Evolutionary conservation across 2,329 filamentous ascomycete species (phyloP).

Genomic region (Phyllosticta citribraziliensis): DNA sequence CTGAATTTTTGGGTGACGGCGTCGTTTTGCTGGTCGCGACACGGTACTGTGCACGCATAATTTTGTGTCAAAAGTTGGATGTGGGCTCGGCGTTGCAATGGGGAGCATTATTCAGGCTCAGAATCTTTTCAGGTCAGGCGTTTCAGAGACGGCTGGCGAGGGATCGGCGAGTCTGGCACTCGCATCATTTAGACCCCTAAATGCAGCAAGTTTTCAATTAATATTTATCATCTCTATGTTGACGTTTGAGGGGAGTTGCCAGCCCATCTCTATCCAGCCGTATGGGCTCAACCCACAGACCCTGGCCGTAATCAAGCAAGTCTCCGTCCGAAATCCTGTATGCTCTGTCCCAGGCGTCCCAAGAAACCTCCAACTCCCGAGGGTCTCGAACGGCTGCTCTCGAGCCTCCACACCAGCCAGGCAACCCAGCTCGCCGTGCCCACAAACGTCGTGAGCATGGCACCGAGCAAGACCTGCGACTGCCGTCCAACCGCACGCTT

Average conservation of each 20-base stretch:
- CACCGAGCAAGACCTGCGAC: conserved; percentile 34
- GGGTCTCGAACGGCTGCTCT: neutral
- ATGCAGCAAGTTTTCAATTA: neutral
- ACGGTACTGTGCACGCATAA: no score
- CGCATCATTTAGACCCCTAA: neutral
- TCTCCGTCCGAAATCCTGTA: neutral
- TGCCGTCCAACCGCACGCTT: conserved; percentile 60
- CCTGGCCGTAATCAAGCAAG: neutral
- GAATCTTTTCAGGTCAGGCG: neutral
- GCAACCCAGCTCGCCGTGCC: neutral
- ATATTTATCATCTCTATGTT: neutral
- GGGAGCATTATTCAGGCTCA: neutral
- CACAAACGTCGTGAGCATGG: neutral
- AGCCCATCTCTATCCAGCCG: neutral
- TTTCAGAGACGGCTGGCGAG: neutral
- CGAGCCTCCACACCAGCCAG: conserved; percentile 3
- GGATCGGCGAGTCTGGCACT: neutral
- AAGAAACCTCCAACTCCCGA: neutral
- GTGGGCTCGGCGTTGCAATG: neutral
- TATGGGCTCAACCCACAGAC: neutral
- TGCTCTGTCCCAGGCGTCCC: neutral
- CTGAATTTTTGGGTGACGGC: no score
- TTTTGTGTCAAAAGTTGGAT: no score
- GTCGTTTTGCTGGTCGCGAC: no score
- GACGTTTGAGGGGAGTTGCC: neutral